Evolutionary conservation across 1,139 yeast species (phyloP), one percentile per base, ranked within the genome.

Genomic region (Protomyces pachydermus): DNA sequence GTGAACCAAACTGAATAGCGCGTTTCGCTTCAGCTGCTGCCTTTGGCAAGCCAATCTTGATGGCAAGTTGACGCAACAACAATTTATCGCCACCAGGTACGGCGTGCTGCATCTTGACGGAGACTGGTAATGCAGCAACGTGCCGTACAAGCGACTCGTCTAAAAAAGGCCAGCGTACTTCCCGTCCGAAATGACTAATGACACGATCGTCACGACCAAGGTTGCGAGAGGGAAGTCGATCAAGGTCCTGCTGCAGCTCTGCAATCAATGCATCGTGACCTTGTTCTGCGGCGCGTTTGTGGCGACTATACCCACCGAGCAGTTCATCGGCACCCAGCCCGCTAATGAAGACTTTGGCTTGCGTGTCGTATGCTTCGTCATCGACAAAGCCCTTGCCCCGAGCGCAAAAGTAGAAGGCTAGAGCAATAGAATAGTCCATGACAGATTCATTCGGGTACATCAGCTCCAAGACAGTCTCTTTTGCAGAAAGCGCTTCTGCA

Each of bases 321-420:
- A 84, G 77, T 74, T 93, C 98, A 75, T 93, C 99, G 0, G 98
- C 98, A 0, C 99, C 99, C n/a, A 93, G 79, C 0, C 99, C 98
- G 66, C 96, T 88, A 52, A 95, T 78, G 10, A 91, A 75, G 0
- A 91, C 96, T 68, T 84, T 83, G 10, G 90, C 82, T 8, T 75
- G 73, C 16, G 91, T 82, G 3, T 72, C 69, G 69, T 83, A 85
- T 2, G 70, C 61, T 16, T n/a, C n/a, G 9, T 20, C 14, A 10
- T 42, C 14, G 23, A 18, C 16, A n/a, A 18, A 10, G 0, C 84
- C 84, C 0, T 67, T 54, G 1, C 88, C 88, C 60, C 83, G 79
- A 1, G 96, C 81, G 0, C 98, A 97, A 77, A 91, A 93, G 73
- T 87, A 91, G 72, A 93, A 93, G 0, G 98, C 98, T 67, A 91